phyloP scores from a whole-genome alignment of 192 early-diverging fungal genomes.

The Linderina pennispora region DNA sequence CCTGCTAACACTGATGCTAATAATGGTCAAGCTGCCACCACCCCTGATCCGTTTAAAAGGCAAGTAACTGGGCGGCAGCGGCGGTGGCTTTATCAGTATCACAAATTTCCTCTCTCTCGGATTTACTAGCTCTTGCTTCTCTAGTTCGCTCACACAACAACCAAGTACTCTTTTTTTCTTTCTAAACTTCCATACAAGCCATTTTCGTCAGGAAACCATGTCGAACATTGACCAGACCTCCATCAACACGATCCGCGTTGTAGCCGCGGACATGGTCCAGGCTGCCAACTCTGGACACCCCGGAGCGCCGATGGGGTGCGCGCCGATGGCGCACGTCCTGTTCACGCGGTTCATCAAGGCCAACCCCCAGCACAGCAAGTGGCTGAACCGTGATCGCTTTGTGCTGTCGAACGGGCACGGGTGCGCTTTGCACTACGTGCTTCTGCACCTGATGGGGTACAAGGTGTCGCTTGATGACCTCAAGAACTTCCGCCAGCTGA shows the following conservation, averaged over 20 bases:
- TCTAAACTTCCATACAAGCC: no score
- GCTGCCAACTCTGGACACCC: slow-evolving; percentile 93
- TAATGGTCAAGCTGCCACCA: no score
- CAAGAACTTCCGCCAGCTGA: slow-evolving; percentile 81
- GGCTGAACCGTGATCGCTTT: slow-evolving; percentile 96
- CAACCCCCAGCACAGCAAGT: slow-evolving; percentile 85
- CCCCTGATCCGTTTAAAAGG: no score
- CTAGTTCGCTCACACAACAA: no score
- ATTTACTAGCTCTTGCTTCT: no score
- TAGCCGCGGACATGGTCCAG: slow-evolving; percentile 84
- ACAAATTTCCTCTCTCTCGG: no score
- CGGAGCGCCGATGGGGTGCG: slow-evolving; percentile 97
- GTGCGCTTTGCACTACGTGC: slow-evolving; percentile 88
- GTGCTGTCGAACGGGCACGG: slow-evolving; percentile 97
- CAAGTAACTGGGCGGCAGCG: no score
- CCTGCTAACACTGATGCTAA: no score
- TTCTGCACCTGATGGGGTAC: slow-evolving; percentile 86
- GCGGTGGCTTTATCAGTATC: no score
- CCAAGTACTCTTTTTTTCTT: no score
- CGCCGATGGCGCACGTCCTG: slow-evolving; percentile 86
- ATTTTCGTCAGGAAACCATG: no score
- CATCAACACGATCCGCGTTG: slow-evolving; percentile 86
- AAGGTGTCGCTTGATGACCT: slow-evolving; percentile 85
- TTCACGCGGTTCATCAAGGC: slow-evolving; percentile 78
- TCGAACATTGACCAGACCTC: slow-evolving; percentile 51